These are phyloP conservation scores for Alisma plantagoaquatica DNA, from an alignment of 106 monocot species.

Conservation along the genomic window DNA sequence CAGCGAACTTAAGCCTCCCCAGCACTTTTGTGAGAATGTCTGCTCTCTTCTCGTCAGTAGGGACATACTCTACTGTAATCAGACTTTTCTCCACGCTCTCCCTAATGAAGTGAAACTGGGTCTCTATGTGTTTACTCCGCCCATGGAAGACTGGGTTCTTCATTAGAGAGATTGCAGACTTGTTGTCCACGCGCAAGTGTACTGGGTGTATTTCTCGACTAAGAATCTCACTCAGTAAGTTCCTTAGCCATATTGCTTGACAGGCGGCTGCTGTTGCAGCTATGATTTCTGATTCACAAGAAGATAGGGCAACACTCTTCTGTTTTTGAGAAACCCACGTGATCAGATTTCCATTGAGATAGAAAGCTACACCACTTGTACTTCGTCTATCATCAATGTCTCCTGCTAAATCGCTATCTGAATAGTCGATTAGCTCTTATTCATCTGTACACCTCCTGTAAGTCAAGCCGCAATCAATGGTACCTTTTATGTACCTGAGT, in stretches of 20 bases:
- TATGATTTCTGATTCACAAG: background rate
- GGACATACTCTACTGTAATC: background rate
- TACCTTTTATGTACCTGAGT: constrained; percentile 14
- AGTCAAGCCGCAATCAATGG: constrained; percentile 1
- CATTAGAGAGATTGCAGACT: constrained; percentile 9
- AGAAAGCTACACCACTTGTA: background rate
- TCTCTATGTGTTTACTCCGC: constrained; percentile 1
- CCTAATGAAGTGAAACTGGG: background rate
- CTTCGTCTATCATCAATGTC: too few relatives aligned
- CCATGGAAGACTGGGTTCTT: constrained; percentile 10
- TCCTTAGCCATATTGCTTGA: background rate
- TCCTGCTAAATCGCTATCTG: constrained; percentile 7
- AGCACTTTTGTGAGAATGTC: background rate
- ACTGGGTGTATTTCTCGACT: background rate
- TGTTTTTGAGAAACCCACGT: constrained; percentile 6
- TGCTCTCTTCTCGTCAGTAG: background rate
- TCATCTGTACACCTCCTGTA: background rate
- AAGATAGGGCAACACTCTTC: background rate
- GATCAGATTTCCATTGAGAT: constrained; percentile 1
- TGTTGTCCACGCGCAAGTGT: background rate
- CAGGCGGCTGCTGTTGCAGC: background rate
- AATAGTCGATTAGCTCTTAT: constrained; percentile 2
- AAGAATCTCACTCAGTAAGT: background rate
- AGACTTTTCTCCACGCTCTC: constrained; percentile 6
- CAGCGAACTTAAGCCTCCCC: background rate